Evolutionary conservation across 192 early-diverging fungal species (phyloP), one percentile per base, ranked within the genome.

Genomic region (Gryganskiella cystojenkinii): DNA sequence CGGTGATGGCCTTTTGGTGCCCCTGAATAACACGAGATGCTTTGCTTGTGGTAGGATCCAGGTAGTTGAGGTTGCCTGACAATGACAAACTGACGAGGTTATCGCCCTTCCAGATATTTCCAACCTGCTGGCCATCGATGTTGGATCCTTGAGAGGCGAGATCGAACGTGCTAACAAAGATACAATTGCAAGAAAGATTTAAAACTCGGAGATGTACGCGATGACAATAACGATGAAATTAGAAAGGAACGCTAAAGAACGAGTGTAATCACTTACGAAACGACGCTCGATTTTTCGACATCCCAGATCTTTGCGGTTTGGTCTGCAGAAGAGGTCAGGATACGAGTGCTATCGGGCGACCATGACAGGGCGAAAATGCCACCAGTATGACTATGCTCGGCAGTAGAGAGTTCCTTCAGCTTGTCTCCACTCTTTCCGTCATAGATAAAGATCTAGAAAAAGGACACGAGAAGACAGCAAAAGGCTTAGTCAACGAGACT

Each of bases 281-380:
- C 88, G 31, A 95, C 90, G 51, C 82, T 80, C 58, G 91, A 86
- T 3, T 84, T 71, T 25, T 83, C 86, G 1, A 98, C 75, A 76
- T 99, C 95, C 96, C 96, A 99, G 56, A 99, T 83, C 84, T 94
- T 94, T 65, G 87, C 90, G 15, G 95, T 96, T 55, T 83, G 80
- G 72, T 99, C 98, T 27, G 88, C 94, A 25, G 95, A 93, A 22
- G 92, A 92, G 35, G 95, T 92, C 64, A 97, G 52, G 17, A 99
- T 51, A 56, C 87, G 83, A 31, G 69, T 82, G 55, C 88, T 87
- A 51, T 98, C 96, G 35, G 92, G 86, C 64, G 91, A 95, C 96
- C 96, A 99, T 0, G 92, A 86, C 30, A 95, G 83, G 6, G 95
- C 91, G 69, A 88, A 96, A 44, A 99, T 88, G 47, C 92, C 84